phyloP scores from a whole-genome alignment of 306 rosid species.

The Alnus glutinosa region DNA sequence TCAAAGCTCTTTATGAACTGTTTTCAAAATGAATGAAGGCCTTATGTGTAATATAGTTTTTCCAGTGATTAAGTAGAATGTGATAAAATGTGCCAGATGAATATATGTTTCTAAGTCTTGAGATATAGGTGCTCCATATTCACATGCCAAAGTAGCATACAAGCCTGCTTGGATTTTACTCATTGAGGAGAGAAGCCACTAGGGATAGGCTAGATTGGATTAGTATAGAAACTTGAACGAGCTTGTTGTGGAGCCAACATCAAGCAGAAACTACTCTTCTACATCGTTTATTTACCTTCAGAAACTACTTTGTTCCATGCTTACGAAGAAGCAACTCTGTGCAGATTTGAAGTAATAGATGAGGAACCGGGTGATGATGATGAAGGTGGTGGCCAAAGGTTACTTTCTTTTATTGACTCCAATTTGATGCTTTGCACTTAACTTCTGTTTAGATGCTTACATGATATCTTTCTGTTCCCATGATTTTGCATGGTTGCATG shows the following conservation, averaged over 20 bases:
- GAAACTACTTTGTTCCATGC: neutral
- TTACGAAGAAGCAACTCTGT: conserved; percentile 11
- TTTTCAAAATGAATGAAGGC: neutral
- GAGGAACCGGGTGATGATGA: conserved; percentile 99
- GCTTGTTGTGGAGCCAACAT: neutral
- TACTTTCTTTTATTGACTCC: conserved; percentile 4
- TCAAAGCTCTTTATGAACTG: neutral
- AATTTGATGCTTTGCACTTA: neutral
- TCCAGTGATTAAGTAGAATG: neutral
- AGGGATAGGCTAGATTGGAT: neutral
- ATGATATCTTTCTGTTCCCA: neutral
- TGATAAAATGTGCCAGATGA: neutral
- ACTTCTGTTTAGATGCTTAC: neutral
- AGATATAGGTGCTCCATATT: neutral
- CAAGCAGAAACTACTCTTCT: neutral
- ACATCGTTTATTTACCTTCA: neutral
- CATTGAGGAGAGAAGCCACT: neutral
- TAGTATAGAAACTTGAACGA: neutral
- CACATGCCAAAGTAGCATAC: neutral
- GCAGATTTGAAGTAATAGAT: conserved; percentile 91
- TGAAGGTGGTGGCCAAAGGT: conserved; percentile 84
- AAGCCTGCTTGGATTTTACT: neutral
- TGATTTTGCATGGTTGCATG: neutral
- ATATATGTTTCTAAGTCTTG: neutral
- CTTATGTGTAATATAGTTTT: neutral